Evolutionary conservation across 176 grass and related monocot species (phyloP), one percentile per base, ranked within the genome.

Genomic region (Triticum dicoccoides): DNA sequence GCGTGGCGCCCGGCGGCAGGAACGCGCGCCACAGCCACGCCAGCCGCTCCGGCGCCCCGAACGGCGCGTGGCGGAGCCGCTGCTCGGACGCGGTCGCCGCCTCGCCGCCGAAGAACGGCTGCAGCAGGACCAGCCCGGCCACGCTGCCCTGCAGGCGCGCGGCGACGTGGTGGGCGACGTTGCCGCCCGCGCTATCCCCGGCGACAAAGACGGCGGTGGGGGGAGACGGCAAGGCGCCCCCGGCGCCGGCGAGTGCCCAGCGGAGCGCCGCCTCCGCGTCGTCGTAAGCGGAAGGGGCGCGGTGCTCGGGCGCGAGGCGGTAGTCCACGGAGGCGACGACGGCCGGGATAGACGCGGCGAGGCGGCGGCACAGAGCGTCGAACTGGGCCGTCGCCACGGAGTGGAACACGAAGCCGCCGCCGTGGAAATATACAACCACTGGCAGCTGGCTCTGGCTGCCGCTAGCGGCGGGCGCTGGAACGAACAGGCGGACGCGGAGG

Each of bases 121-220:
- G 87, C 18, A 94, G 0, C 6, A 84, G 73, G 27, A 94, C 67
- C 3, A 91, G 65, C 6, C 86, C 88, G 3, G 86, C 74, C 61
- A 94, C 86, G 52, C 5, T 0, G 5, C 2, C 0, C 4, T 9
- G 73, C 2, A 44, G 2, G 30, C 87, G 89, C 1, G 73, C 69
- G 65, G 58, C n/a, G 33, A 89, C 83, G 70, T 94, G 86, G 86
- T 91, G 92, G 8, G 89, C 92, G 33, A 94, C 12, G 86, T 91
- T 89, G 5, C 87, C 89, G 21, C 87, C 92, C 11, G 92, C 84
- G 80, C 92, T 94, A 67, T 94, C 92, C 8, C 92, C 89, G 5
- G 65, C 70, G 23, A 94, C 59, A 66, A 95, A 95, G 61, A 88
- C 82, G 63, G 61, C 33, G 2, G 90, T 9, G 17, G 84, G 20